Conservation (phyloP, 2,329 filamentous ascomycete species). For the Emmonsiellopsis sp. region DNA sequence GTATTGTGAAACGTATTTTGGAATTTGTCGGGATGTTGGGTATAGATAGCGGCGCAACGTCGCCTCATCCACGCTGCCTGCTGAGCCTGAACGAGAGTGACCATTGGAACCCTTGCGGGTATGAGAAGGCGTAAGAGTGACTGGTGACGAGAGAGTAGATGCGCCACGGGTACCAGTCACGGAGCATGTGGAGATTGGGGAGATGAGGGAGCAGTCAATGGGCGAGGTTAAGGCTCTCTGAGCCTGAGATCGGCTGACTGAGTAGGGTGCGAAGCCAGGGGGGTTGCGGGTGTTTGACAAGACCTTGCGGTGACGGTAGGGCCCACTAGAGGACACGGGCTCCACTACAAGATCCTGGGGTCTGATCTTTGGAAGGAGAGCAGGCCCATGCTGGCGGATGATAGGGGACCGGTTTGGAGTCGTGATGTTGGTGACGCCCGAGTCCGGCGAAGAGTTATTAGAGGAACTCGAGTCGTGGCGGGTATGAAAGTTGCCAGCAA, state of each 20-base stretch:
- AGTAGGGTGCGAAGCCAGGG: constrained; percentile 43
- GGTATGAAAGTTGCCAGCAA: constrained; percentile 37
- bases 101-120: constrained; percentile 27
- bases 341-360: constrained; percentile 71
- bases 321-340: constrained; percentile 38
- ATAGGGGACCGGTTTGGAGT: constrained; percentile 65
- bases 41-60: constrained; percentile 64
- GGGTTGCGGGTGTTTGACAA: constrained; percentile 44
- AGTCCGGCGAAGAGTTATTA: constrained; percentile 59
- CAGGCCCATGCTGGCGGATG: constrained; percentile 62
- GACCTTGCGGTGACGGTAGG: constrained; percentile 49
- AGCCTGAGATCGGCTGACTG: constrained; percentile 31
- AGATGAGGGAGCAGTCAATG: constrained; percentile 35
- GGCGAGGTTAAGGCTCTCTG: constrained; percentile 39
- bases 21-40: constrained; percentile 73
- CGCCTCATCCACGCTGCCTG: constrained; percentile 57
- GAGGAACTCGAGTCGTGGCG: constrained; percentile 58
- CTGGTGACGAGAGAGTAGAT: constrained; percentile 55
- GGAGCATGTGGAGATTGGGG: constrained; percentile 34
- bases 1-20: constrained; percentile 42
- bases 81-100: constrained; percentile 53
- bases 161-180: constrained; percentile 19
- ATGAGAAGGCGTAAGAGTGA: constrained; percentile 42
- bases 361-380: constrained; percentile 76
- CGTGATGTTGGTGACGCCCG: constrained; percentile 56